Evolutionary conservation across 2,329 filamentous ascomycete species (phyloP).

Genomic region (Aspergillus hortae): DNA sequence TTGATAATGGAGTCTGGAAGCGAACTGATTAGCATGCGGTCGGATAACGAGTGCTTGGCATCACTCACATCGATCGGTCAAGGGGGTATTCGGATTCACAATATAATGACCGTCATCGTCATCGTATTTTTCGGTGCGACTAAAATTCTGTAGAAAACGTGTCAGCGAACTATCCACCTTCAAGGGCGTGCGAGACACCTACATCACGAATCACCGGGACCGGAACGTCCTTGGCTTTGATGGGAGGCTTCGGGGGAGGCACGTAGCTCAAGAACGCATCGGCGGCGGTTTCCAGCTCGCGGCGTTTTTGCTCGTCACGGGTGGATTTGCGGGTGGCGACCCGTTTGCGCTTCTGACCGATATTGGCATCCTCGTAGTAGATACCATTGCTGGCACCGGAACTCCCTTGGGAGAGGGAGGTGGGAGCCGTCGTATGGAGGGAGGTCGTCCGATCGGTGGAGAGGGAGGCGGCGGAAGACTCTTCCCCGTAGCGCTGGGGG

Average conservation of each 20-base stretch:
- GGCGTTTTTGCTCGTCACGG: conserved; percentile 76
- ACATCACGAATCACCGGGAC: conserved; percentile 60
- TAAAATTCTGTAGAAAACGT: conserved; percentile 39
- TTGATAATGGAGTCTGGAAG: conserved; percentile 76
- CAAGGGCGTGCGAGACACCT: conserved; percentile 28
- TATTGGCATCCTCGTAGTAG: conserved; percentile 64
- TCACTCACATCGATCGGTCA: conserved; percentile 84
- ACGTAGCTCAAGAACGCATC: conserved; percentile 76
- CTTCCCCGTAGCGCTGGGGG: conserved; percentile 65
- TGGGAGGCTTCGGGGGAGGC: conserved; percentile 80
- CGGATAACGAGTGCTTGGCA: neutral
- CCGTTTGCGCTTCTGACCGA: conserved; percentile 88
- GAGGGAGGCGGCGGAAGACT: conserved; percentile 65
- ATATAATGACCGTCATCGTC: conserved; percentile 98
- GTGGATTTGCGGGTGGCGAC: conserved; percentile 70
- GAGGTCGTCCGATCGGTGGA: conserved; percentile 84
- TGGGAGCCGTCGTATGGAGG: conserved; percentile 81
- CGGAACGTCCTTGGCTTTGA: conserved; percentile 79
- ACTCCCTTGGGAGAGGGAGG: conserved; percentile 68
- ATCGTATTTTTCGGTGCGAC: conserved; percentile 70
- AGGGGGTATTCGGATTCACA: conserved; percentile 76
- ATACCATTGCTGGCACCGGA: conserved; percentile 49
- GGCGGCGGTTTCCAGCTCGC: conserved; percentile 66
- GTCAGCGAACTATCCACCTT: conserved; percentile 3
- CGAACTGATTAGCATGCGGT: conserved; percentile 14